Evolutionary conservation across 805 yeast species (phyloP).

Genomic region (Barnettozyma vustinii): DNA sequence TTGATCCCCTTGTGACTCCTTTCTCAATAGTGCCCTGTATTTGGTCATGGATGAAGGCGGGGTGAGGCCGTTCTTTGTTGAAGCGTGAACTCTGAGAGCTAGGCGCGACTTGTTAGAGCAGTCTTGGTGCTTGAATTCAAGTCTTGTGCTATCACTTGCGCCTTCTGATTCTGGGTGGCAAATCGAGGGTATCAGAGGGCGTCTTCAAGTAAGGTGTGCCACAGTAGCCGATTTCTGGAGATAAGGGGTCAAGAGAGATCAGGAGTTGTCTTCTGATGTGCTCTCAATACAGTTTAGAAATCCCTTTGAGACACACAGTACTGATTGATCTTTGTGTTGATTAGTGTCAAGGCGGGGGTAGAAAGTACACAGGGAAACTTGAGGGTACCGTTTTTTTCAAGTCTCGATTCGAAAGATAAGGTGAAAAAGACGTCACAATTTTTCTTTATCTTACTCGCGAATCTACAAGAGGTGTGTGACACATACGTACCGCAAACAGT

Average conservation of each 20-base stretch:
- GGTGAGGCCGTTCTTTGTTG: neutral
- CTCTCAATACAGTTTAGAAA: too few species aligned
- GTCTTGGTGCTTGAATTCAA: neutral
- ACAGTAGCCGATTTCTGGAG: neutral
- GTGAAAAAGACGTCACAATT: neutral
- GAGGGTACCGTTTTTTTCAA: neutral
- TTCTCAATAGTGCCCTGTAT: neutral
- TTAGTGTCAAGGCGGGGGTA: neutral
- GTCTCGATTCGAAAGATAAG: conserved; percentile 1
- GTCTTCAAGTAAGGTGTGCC: neutral
- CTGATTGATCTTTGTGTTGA: neutral
- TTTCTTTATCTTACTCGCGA: neutral
- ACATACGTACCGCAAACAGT: neutral
- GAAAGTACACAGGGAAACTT: neutral
- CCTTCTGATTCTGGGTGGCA: neutral
- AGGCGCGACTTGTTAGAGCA: neutral
- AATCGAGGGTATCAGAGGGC: neutral
- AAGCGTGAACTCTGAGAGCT: neutral
- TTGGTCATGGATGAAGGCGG: neutral
- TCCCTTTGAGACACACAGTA: too few species aligned
- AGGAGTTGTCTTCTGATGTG: too few species aligned
- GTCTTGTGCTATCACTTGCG: neutral
- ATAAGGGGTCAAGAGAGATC: neutral
- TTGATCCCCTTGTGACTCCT: neutral
- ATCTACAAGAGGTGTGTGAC: neutral